A percentile compares a stretch with the other conserved stretches of the same genome.
Evolutionary conservation across 1,139 yeast species (phyloP).

Genomic region (Taphrina betulina): DNA sequence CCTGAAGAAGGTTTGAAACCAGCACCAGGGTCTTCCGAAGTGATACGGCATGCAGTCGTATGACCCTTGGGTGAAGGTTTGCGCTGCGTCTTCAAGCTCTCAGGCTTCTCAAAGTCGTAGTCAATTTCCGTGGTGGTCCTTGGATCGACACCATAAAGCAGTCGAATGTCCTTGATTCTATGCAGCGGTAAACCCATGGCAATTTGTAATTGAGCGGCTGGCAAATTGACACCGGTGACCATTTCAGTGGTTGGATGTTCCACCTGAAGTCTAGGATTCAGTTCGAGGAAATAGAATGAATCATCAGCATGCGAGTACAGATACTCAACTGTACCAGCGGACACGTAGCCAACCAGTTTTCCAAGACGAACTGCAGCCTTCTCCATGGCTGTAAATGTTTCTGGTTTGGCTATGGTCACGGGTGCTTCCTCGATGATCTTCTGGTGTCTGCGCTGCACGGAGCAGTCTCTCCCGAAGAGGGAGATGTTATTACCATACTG

Average conservation of each 20-base stretch:
- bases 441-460: slow-evolving; percentile 96
- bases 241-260: slow-evolving; percentile 99
- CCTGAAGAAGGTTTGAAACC: slow-evolving; percentile 99
- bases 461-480: slow-evolving; percentile 92
- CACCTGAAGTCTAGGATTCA: slow-evolving; percentile 96
- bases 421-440: slow-evolving; percentile 97
- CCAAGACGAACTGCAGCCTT: slow-evolving; percentile 96
- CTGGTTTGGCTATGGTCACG: slow-evolving; percentile 83
- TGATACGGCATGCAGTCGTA: slow-evolving; percentile 97
- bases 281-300: slow-evolving; percentile 90
- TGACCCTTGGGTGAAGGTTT: slow-evolving; percentile 95
- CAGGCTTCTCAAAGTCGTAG: slow-evolving; percentile 77
- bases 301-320: slow-evolving; percentile 90
- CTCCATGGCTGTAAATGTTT: slow-evolving; percentile 88
- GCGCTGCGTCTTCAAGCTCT: slow-evolving; percentile 74
- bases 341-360: slow-evolving; percentile 91
- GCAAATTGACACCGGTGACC: slow-evolving; percentile 97
- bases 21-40: slow-evolving; percentile 98
- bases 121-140: slow-evolving; percentile 87
- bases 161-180: slow-evolving; percentile 86
- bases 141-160: slow-evolving; percentile 93
- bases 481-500: slow-evolving; percentile 94
- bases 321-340: slow-evolving; percentile 98
- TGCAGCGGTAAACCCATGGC: slow-evolving; percentile 99
- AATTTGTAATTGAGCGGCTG: slow-evolving; percentile 96